Evolutionary conservation across 2,329 filamentous ascomycete genomes (phyloP).

Genomic region (Allantophomopsis cytisporea): DNA sequence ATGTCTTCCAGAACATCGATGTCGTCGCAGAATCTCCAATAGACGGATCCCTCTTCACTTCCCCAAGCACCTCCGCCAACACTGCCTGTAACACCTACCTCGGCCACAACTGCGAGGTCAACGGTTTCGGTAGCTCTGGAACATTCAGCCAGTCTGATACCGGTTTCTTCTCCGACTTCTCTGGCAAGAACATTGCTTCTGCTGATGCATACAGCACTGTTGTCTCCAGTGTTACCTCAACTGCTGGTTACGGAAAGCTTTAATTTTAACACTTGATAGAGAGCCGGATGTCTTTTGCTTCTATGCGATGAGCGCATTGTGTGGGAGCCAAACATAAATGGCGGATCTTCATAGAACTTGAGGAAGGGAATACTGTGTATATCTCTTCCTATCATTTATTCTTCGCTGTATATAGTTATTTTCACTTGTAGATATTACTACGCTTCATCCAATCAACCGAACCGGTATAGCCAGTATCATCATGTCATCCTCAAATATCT

Average conservation of each 20-base stretch:
- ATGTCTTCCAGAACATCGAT: slow-evolving; percentile 26
- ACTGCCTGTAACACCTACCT: slow-evolving; percentile 7
- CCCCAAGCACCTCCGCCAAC: slow-evolving; percentile 3
- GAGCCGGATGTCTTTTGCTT: too few species aligned
- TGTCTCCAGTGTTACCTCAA: slow-evolving; percentile 13
- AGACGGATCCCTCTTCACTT: slow-evolving; percentile 7
- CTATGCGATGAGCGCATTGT: too few species aligned
- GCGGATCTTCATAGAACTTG: too few species aligned
- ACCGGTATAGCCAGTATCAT: too few species aligned
- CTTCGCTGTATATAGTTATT: too few species aligned
- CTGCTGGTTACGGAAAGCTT: slow-evolving; percentile 17
- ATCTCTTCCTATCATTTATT: too few species aligned
- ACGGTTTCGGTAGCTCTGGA: slow-evolving; percentile 13
- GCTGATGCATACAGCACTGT: slow-evolving; percentile 15
- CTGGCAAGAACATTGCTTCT: slow-evolving; percentile 15
- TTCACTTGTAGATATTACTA: too few species aligned
- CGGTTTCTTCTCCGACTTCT: slow-evolving; percentile 17
- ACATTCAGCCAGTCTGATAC: slow-evolving; percentile 14
- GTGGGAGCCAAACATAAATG: too few species aligned
- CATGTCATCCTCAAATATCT: too few species aligned
- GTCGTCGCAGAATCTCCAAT: slow-evolving; percentile 13
- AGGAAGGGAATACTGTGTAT: too few species aligned
- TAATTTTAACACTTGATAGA: background rate
- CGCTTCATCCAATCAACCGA: too few species aligned
- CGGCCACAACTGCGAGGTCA: slow-evolving; percentile 8